Evolutionary conservation across 345 rosid species (phyloP).

Genomic region (Pistacia vera): DNA sequence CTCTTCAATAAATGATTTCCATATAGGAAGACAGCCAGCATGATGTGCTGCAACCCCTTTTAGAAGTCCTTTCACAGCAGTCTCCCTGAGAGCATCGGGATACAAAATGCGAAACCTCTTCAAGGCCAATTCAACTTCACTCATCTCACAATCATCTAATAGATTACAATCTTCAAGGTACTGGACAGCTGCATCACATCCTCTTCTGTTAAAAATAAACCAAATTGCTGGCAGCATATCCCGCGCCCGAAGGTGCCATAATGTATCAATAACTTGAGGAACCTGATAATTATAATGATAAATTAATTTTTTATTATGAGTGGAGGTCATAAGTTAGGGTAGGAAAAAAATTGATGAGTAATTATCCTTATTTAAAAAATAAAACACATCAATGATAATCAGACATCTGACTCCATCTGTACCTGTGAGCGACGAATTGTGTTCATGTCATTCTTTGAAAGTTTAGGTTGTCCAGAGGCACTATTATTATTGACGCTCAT

Average conservation of each 20-base stretch:
- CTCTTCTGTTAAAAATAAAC: conserved; percentile 94
- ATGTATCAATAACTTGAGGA: conserved; percentile 80
- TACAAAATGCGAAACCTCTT: conserved; percentile 74
- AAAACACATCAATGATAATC: conserved; percentile 1
- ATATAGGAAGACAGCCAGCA: conserved; percentile 95
- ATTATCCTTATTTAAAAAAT: conserved; percentile 11
- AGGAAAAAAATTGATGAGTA: neutral
- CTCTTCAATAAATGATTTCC: conserved; percentile 94
- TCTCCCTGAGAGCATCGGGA: conserved; percentile 94
- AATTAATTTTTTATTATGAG: neutral
- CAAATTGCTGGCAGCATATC: conserved; percentile 95
- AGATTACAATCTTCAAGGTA: conserved; percentile 77
- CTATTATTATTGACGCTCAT: conserved; percentile 31
- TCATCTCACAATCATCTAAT: conserved; percentile 77
- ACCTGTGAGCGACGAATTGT: conserved; percentile 85
- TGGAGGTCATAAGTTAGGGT: conserved; percentile 8
- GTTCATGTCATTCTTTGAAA: conserved; percentile 81
- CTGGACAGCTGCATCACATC: conserved; percentile 93
- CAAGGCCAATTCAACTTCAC: conserved; percentile 90
- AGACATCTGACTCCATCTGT: conserved; percentile 14
- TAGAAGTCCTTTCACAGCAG: conserved; percentile 80
- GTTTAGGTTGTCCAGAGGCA: conserved; percentile 52
- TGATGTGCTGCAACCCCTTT: conserved; percentile 95
- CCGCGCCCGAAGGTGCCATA: conserved; percentile 69
- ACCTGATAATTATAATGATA: conserved; percentile 57